Percentiles rank a stretch among this genome's conserved stretches.
phyloP scores from a whole-genome alignment of 1,139 yeast species.

The Pichia sp. region DNA sequence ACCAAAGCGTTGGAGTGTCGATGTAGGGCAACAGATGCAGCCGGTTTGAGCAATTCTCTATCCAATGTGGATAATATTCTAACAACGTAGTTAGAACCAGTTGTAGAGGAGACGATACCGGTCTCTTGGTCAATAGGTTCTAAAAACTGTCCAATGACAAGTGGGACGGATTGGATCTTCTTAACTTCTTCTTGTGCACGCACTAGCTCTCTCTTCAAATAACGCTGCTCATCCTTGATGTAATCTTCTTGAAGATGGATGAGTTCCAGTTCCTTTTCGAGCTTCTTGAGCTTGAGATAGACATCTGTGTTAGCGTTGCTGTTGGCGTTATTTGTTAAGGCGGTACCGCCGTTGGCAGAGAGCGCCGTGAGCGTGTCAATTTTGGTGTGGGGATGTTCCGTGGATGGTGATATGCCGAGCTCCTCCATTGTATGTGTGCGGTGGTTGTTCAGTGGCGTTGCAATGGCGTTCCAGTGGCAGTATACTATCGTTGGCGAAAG shows the following conservation, averaged over 20 bases:
- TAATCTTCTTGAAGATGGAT: constrained; percentile 87
- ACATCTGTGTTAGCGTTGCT: constrained; percentile 42
- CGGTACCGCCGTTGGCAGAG: constrained; percentile 5
- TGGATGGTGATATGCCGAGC: constrained; percentile 41
- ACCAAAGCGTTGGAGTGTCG: constrained; percentile 98
- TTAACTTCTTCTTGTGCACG: constrained; percentile 99
- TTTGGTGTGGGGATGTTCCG: constrained; percentile 14
- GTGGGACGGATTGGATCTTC: constrained; percentile 93
- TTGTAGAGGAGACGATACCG: constrained; percentile 94
- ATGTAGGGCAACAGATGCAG: constrained; percentile 93
- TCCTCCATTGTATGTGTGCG: constrained; percentile 44
- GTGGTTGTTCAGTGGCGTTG: too few species aligned
- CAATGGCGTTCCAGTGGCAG: too few species aligned
- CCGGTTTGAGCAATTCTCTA: constrained; percentile 88
- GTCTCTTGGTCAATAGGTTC: constrained; percentile 97
- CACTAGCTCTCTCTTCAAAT: constrained; percentile 84
- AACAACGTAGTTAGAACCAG: constrained; percentile 96
- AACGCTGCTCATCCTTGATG: constrained; percentile 96
- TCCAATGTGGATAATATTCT: constrained; percentile 91
- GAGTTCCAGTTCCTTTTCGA: constrained; percentile 84
- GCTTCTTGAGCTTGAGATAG: constrained; percentile 74
- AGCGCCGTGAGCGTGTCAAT: constrained; percentile 10
- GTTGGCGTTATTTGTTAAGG: constrained; percentile 2
- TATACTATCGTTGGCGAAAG: too few species aligned
- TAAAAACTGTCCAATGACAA: constrained; percentile 95